These are phyloP conservation scores for Boletus rubropictus DNA, from an alignment of 768 basidiomycete species.

Conservation along the genomic window DNA sequence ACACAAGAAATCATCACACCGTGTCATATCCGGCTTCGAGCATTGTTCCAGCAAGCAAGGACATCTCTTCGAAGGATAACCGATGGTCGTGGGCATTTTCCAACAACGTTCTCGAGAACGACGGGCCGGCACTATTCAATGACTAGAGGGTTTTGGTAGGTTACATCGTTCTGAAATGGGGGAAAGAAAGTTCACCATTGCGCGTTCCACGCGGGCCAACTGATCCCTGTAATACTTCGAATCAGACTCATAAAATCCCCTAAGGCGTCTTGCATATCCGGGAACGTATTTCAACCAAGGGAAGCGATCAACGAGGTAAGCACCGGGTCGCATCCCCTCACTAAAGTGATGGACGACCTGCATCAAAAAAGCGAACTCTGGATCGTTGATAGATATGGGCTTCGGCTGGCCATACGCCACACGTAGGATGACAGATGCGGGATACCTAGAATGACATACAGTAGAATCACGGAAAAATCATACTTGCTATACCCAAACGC, in stretches of 20 bases:
- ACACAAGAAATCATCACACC: conserved; percentile 10
- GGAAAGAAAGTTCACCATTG: conserved; percentile 32
- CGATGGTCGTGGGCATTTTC: conserved; percentile 44
- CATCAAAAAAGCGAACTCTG: conserved; percentile 17
- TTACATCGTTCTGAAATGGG: not conserved
- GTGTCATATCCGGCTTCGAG: conserved; percentile 62
- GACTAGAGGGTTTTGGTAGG: conserved; percentile 4
- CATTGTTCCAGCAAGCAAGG: conserved; percentile 54
- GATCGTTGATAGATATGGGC: conserved; percentile 18
- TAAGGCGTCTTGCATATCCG: conserved; percentile 51
- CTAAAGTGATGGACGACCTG: conserved; percentile 24
- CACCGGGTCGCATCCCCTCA: conserved; percentile 28
- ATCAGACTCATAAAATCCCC: conserved; percentile 46
- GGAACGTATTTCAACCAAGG: conserved; percentile 44
- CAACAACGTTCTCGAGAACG: conserved; percentile 51
- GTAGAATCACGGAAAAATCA: not conserved
- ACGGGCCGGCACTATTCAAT: conserved; percentile 10
- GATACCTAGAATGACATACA: conserved; percentile 17
- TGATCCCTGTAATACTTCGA: conserved; percentile 46
- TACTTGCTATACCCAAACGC: conserved; percentile 25
- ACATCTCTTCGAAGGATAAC: conserved; percentile 46
- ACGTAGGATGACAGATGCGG: conserved; percentile 23
- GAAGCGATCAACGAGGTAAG: conserved; percentile 32
- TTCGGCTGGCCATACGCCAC: conserved; percentile 23
- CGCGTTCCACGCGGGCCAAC: conserved; percentile 38